A percentile compares a stretch with the other conserved stretches of the same genome.
These are phyloP conservation scores for Neurospora sp. DNA, from an alignment of 495 filamentous ascomycete species.

Conservation along the genomic window DNA sequence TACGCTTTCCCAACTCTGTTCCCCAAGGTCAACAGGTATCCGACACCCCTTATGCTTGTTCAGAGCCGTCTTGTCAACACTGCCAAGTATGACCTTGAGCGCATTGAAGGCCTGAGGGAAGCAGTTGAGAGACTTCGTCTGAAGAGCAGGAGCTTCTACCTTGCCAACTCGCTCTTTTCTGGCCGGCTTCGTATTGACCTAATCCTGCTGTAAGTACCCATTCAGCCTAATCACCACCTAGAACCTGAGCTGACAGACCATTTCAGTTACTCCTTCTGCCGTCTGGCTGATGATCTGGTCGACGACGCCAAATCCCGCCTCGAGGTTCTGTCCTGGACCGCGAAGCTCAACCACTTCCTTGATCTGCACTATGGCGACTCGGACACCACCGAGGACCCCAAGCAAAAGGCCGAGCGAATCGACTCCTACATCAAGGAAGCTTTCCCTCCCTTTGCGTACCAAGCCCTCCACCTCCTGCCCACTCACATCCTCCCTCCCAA, in stretches of 20 bases:
- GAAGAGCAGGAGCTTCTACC: slow-evolving; percentile 60
- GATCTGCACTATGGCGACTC: slow-evolving; percentile 24
- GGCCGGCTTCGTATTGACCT: slow-evolving; percentile 56
- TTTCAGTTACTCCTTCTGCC: slow-evolving; percentile 55
- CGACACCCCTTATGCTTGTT: slow-evolving; percentile 36
- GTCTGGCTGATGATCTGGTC: slow-evolving; percentile 58
- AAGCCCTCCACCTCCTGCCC: slow-evolving; percentile 45
- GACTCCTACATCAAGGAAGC: slow-evolving; percentile 24
- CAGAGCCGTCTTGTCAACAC: slow-evolving; percentile 33
- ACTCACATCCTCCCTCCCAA: slow-evolving; percentile 35
- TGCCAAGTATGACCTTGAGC: slow-evolving; percentile 35
- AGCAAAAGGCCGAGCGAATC: slow-evolving; percentile 4
- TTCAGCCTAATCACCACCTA: neutral
- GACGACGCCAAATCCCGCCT: slow-evolving; percentile 40
- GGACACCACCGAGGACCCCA: neutral
- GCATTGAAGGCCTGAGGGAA: slow-evolving; percentile 44
- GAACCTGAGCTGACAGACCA: slow-evolving; percentile 3
- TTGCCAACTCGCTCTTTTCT: slow-evolving; percentile 53
- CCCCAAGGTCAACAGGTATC: slow-evolving; percentile 24
- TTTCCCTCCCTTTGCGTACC: slow-evolving; percentile 38
- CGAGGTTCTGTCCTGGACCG: slow-evolving; percentile 41
- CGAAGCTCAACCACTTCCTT: slow-evolving; percentile 40
- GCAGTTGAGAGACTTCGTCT: slow-evolving; percentile 39
- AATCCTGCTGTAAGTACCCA: slow-evolving; percentile 39
- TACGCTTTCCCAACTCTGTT: slow-evolving; percentile 44